phyloP scores from a whole-genome alignment of 176 grass and related monocot species.

The Lolium multiflorum region DNA sequence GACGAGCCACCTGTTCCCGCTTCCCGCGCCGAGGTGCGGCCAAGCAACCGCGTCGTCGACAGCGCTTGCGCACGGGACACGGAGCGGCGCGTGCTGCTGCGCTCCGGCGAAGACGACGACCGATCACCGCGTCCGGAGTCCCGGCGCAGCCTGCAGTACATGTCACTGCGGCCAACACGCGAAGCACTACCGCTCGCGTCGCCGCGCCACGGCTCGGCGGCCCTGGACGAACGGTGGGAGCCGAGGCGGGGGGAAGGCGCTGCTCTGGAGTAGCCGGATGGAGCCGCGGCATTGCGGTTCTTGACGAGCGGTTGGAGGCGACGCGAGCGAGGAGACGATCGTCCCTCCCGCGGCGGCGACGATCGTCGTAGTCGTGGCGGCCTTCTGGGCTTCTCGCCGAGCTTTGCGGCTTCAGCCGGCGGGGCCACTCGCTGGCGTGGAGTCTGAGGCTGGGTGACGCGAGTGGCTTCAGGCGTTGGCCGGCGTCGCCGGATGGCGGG shows the following conservation, averaged over 20 bases:
- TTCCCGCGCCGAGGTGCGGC: background rate
- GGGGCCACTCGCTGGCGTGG: background rate
- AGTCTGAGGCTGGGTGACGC: background rate
- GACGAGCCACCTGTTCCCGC: background rate
- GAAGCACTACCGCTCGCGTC: background rate
- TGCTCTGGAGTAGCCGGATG: constrained; percentile 4
- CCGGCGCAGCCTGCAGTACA: background rate
- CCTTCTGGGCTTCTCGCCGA: constrained; percentile 15
- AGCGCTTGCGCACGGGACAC: background rate
- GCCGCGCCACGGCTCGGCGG: background rate
- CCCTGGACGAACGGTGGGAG: background rate
- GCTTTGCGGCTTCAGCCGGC: constrained; percentile 29
- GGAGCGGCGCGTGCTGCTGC: background rate
- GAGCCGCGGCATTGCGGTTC: background rate
- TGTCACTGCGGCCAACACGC: background rate
- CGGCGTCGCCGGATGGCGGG: background rate
- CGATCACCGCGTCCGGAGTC: background rate
- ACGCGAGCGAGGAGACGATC: constrained; percentile 10
- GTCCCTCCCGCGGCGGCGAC: background rate
- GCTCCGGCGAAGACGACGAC: background rate
- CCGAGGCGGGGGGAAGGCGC: background rate
- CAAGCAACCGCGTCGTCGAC: background rate
- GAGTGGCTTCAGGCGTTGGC: background rate
- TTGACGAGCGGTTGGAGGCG: constrained; percentile 33
- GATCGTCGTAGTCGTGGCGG: background rate